Percentiles rank a stretch among this genome's conserved stretches.
phyloP scores from a whole-genome alignment of 768 basidiomycete genomes.

The Auricularia cornea region DNA sequence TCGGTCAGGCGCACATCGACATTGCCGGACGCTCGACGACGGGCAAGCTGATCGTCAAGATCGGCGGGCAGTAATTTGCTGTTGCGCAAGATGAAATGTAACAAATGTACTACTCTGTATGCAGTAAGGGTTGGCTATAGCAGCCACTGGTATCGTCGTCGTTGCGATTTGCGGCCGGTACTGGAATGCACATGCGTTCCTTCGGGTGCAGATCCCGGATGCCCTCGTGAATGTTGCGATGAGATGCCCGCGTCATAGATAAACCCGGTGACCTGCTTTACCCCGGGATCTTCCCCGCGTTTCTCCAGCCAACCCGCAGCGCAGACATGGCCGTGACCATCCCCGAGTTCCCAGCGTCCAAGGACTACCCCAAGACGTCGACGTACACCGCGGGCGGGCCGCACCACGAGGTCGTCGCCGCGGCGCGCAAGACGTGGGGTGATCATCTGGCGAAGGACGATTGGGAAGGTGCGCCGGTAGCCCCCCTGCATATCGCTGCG shows the following conservation, averaged over 20 bases:
- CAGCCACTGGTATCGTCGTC: no score
- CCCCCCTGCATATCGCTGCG: not conserved
- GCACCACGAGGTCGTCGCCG: not conserved
- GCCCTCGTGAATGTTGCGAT: no score
- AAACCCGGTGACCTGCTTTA: no score
- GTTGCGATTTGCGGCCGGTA: no score
- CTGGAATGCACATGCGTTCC: no score
- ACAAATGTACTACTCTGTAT: no score
- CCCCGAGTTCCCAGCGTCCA: not conserved
- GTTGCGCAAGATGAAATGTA: no score
- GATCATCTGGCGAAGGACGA: not conserved
- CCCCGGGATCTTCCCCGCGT: no score
- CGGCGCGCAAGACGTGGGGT: not conserved
- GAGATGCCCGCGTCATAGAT: no score
- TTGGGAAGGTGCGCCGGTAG: not conserved
- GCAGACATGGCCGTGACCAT: not conserved
- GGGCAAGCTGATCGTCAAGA: conserved; percentile 81
- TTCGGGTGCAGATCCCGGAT: no score
- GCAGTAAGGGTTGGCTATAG: no score
- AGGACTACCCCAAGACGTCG: not conserved
- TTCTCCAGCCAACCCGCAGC: no score
- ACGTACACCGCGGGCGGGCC: not conserved
- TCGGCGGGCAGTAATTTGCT: conserved; percentile 18
- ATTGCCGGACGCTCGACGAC: conserved; percentile 67
- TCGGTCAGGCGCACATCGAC: conserved; percentile 68